Conservation (phyloP, 768 basidiomycete genomes). For the Amanita fuliginea region DNA sequence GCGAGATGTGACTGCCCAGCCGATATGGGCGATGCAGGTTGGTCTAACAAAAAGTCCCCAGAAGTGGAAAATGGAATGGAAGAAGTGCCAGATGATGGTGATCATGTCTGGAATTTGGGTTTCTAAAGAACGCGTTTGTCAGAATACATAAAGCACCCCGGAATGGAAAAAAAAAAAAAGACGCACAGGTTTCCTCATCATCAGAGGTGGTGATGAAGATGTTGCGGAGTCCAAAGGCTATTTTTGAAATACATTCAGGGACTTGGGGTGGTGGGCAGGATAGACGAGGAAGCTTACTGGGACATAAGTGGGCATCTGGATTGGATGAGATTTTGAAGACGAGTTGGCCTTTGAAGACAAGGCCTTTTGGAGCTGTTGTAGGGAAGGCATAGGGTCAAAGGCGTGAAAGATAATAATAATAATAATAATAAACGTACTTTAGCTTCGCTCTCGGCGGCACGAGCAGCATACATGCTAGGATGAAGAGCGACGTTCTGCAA, state of each 20-base stretch:
- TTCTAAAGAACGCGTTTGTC: constrained; percentile 10
- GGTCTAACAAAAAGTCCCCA: constrained; percentile 5
- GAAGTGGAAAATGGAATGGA: constrained; percentile 2
- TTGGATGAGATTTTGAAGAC: constrained; percentile 23
- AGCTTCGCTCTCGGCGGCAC: constrained; percentile 63
- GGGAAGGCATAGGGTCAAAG: too few species aligned
- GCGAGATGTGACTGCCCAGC: too few species aligned
- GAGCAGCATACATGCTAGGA: constrained; percentile 57
- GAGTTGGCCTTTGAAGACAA: constrained; percentile 39
- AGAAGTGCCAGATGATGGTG: background rate
- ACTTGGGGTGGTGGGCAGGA: background rate
- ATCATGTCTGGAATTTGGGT: constrained; percentile 18
- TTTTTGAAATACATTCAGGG: background rate
- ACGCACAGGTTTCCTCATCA: constrained; percentile 47
- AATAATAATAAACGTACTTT: too few species aligned
- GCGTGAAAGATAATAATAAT: too few species aligned
- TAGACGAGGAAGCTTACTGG: constrained; percentile 18
- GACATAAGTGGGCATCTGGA: constrained; percentile 19
- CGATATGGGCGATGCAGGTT: background rate
- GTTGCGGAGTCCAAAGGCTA: constrained; percentile 3
- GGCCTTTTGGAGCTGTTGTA: constrained; percentile 47
- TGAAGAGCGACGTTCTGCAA: constrained; percentile 57
- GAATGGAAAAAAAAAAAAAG: constrained; percentile 1
- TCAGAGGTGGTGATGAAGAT: constrained; percentile 31
- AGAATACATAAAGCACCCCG: background rate